Evolutionary conservation across 1,284 basidiomycete species (phyloP), one percentile per base, ranked within the genome.

Genomic region (Sanghuangporus weigelae): DNA sequence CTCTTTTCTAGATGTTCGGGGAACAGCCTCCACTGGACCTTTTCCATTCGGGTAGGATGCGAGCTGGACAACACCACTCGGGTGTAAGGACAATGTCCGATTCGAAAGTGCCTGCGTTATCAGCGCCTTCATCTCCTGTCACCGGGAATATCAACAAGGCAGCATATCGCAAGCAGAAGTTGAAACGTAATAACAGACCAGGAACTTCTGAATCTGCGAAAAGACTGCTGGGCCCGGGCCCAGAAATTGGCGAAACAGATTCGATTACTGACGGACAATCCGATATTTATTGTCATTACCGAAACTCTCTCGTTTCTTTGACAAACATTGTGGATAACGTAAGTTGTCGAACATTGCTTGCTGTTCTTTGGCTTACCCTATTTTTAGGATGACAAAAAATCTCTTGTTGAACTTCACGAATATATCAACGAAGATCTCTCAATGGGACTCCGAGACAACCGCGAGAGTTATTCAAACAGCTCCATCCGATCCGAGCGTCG

Each of bases 301-400:
- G 90, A 63, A 84, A 88, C 67, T 92, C 90, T 35, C 74, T 92
- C 64, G 86, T 87, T 67, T 91, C 90, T 21, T 76, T 92, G 60
- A 79, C 82, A 64, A 88, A 90, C 69, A 91, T 92, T 66, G 78
- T 92, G 48, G 87, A 90, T 71, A 77, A 86, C 68, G 90, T 92
- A 72, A 66, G 84, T 79, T 38, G 57, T 55, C 60, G 31, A 65
- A 10, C 49, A 6, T 35, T 19, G n/a, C 58, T 21, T 64, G 23
- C 63, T 58, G 51, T 16, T 26, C 59, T 57, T 26, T 35, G 39
- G 56, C n/a, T 51, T 35, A 10, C 46, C 14, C 53, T 44, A 59
- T 63, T 63, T 12, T 65, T 53, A 91, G 89, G 89, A 90, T 68
- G 90, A 92, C 71, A 81, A 78, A 67, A 82, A 80, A 69, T 90